Base-by-base conservation (phyloP, 768 basidiomycete genomes). In the Mrakia blollopis region DNA sequence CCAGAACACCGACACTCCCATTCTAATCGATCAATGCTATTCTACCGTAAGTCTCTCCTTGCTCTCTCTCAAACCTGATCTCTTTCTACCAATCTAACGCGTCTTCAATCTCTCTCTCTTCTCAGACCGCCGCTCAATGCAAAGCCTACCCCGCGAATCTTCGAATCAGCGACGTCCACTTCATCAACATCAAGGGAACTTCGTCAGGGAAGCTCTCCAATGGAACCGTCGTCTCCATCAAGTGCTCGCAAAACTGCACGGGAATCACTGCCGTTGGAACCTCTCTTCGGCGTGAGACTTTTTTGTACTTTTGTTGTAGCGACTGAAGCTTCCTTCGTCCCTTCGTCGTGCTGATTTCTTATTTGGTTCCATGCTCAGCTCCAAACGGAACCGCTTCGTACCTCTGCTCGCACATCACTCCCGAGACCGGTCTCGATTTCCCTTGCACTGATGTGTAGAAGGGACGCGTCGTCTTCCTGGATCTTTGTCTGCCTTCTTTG, bases 401-500 rank as follows among this genome's bases (percentile, higher is more conserved):
- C 63, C 32, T 65, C 63, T 65, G 63, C 37, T 39, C 32, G 23
- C 30, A 65, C 63, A 32, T 65, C 63, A 39, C 63, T 3, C 30
- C 30, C 32, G 63, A 65, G 37, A 16, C 63, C 3, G 32, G 30
- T 0, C 63, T 65, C 28, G 63, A 65, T 21, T 65, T 65, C 63
- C n/a, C n/a, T 8, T 65, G 63, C 63, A 65, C 63, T 2, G 63
- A 65, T 8, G 37, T 65, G 5, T 65, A 65, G 21, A 23, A 7
- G 25, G 18, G 3, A n/a, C n/a, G 21, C 57, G n/a, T 8, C 4
- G 1, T 57, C 28, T 57, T 11, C 10, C 28, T 25, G 25, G n/a
- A 0, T 57, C 57, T 25, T 25, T 25, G 97, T 87, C 79, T 88
- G 88, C 60, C 85, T 93, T 93, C 86, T 98, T 98, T 84, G 95